phyloP scores from a whole-genome alignment of 805 yeast species.

The Diddensiella santjacobensis region DNA sequence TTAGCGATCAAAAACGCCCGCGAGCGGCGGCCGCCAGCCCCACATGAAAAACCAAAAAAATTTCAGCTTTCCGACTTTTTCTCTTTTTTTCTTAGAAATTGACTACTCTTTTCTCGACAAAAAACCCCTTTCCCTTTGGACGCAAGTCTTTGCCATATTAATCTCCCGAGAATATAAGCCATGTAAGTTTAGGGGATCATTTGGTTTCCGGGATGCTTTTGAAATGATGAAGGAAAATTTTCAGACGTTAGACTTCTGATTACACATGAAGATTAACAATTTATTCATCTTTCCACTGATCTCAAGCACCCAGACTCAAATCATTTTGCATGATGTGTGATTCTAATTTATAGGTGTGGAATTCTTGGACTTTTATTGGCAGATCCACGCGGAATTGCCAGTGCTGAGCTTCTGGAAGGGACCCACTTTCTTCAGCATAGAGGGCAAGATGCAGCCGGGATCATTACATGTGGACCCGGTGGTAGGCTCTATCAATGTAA shows the following conservation, averaged over 20 bases:
- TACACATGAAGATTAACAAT: constrained; percentile 12
- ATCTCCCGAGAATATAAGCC: no score
- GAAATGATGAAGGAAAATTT: constrained; percentile 20
- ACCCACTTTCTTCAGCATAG: constrained; percentile 91
- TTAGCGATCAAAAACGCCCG: no score
- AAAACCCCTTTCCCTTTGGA: no score
- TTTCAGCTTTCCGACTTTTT: not conserved
- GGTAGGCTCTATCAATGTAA: constrained; percentile 96
- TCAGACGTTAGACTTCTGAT: constrained; percentile 29
- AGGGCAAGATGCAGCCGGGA: constrained; percentile 99
- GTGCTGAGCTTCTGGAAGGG: constrained; percentile 89
- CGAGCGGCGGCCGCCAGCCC: no score
- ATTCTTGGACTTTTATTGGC: constrained; percentile 83
- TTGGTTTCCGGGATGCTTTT: not conserved
- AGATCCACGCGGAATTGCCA: constrained; percentile 66
- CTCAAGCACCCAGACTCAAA: not conserved
- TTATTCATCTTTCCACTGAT: constrained; percentile 20
- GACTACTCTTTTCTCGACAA: not conserved
- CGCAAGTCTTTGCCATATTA: no score
- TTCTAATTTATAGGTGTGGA: constrained; percentile 74
- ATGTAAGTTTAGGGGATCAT: constrained; percentile 1
- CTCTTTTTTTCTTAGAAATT: not conserved
- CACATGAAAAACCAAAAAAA: not conserved
- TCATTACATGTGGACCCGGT: constrained; percentile 88
- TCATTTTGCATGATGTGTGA: not conserved